Percentiles rank a stretch among this genome's conserved stretches.
Conservation (phyloP, 495 filamentous ascomycete genomes). For the Lasiosphaeria hispida region DNA sequence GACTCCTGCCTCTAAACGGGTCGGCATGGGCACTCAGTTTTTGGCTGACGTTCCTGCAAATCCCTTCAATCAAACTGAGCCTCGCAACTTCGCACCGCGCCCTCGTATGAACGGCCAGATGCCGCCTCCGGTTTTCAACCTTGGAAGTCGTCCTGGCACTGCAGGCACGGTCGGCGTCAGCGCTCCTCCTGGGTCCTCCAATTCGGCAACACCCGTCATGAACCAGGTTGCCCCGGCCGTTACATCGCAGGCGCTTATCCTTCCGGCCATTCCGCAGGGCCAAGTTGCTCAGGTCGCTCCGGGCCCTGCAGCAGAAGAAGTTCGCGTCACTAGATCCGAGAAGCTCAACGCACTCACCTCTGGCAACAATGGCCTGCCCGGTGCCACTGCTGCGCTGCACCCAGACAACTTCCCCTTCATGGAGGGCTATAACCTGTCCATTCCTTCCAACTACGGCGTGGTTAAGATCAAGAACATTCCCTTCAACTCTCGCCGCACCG, state of each 20-base stretch:
- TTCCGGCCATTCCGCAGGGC: too few species aligned
- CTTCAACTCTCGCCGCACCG: conserved; percentile 61
- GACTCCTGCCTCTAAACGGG: too few species aligned
- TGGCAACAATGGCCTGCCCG: conserved; percentile 19
- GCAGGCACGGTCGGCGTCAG: too few species aligned
- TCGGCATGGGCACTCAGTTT: neutral
- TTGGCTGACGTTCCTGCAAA: neutral
- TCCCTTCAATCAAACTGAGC: neutral
- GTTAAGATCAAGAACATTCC: conserved; percentile 54
- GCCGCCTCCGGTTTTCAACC: neutral
- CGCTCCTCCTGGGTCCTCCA: too few species aligned
- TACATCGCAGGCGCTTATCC: too few species aligned
- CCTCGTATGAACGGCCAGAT: neutral
- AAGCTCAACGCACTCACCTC: too few species aligned
- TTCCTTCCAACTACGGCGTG: conserved; percentile 24
- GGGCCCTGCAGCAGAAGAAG: too few species aligned
- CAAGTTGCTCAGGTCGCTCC: too few species aligned
- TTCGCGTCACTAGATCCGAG: too few species aligned
- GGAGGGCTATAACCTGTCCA: conserved; percentile 27
- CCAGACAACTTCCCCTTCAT: conserved; percentile 42
- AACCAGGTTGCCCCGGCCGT: too few species aligned
- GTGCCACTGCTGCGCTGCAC: conserved; percentile 29
- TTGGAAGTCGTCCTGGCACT: neutral
- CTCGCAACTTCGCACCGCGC: neutral
- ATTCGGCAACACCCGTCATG: too few species aligned